Conservation (phyloP, 1,284 basidiomycete species). For the Agroathelia rolfsii region DNA sequence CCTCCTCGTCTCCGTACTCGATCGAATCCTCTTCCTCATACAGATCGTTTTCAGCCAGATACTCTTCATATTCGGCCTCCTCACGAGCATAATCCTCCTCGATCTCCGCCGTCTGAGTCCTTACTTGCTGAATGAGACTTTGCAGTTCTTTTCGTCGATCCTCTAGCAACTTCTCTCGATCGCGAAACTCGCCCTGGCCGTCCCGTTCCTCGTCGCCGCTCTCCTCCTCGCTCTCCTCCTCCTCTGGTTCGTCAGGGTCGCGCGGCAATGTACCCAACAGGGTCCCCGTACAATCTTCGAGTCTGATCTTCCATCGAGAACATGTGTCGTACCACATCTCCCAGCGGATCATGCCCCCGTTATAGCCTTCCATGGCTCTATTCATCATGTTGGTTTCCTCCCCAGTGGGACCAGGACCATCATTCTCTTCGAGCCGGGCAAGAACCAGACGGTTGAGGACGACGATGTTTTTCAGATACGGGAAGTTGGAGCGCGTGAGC, state of each 20-base stretch:
- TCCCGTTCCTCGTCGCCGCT: conserved; percentile 19
- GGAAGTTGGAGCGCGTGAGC: conserved; percentile 46
- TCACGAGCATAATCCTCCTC: too few species aligned
- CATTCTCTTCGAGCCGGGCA: conserved; percentile 42
- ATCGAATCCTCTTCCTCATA: too few species aligned
- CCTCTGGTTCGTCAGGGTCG: conserved; percentile 25
- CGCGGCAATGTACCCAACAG: conserved; percentile 47
- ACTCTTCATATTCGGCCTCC: too few species aligned
- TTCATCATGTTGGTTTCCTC: too few species aligned
- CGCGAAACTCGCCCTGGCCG: conserved; percentile 13
- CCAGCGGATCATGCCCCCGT: conserved; percentile 48
- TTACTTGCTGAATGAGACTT: too few species aligned
- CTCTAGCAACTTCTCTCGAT: too few species aligned
- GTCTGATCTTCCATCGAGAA: conserved; percentile 31
- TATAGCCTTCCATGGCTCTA: too few species aligned
- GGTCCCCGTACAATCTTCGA: conserved; percentile 62
- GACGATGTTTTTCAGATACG: conserved; percentile 45
- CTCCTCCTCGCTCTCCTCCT: conserved; percentile 21
- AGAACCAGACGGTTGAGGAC: conserved; percentile 46
- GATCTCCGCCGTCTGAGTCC: too few species aligned
- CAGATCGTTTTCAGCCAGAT: too few species aligned
- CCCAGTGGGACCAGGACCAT: conserved; percentile 38
- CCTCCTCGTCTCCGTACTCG: too few species aligned
- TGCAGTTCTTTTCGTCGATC: too few species aligned
- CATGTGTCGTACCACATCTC: conserved; percentile 56